These are phyloP conservation scores for Boletus coccyginus DNA, from an alignment of 768 basidiomycete genomes.

Conservation along the genomic window DNA sequence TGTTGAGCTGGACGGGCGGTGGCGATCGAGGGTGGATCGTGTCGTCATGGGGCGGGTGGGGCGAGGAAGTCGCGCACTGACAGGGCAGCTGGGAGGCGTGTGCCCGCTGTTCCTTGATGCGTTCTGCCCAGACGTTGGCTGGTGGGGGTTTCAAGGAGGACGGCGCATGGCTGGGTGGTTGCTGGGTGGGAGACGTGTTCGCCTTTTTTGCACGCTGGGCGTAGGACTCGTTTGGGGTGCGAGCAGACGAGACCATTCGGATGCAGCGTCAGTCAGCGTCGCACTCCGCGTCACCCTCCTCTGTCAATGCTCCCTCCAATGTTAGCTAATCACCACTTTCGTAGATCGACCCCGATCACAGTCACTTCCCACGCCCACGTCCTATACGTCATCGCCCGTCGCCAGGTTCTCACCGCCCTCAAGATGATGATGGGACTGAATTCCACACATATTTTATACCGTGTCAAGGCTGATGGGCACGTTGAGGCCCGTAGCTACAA, in stretches of 20 bases:
- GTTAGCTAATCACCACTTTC: conserved; percentile 18
- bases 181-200: conserved; percentile 9
- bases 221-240: conserved; percentile 51
- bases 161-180: not conserved
- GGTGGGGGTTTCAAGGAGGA: conserved; percentile 19
- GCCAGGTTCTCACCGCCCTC: not conserved
- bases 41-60: conserved; percentile 15
- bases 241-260: conserved; percentile 34
- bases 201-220: conserved; percentile 53
- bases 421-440: not conserved
- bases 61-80: conserved; percentile 10
- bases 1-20: conserved; percentile 14
- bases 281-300: conserved; percentile 19
- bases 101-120: conserved; percentile 40
- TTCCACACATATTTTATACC: not conserved
- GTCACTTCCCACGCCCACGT: conserved; percentile 2
- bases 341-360: conserved; percentile 16
- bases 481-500: conserved; percentile 36
- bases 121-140: conserved; percentile 43
- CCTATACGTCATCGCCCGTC: not conserved
- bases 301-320: not conserved
- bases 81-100: conserved; percentile 18
- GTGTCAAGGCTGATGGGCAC: conserved; percentile 21
- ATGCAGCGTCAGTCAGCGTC: conserved; percentile 23
- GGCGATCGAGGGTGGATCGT: conserved; percentile 21